Evolutionary conservation across 768 basidiomycete species (phyloP).

Genomic region (Amanita polypyramis): DNA sequence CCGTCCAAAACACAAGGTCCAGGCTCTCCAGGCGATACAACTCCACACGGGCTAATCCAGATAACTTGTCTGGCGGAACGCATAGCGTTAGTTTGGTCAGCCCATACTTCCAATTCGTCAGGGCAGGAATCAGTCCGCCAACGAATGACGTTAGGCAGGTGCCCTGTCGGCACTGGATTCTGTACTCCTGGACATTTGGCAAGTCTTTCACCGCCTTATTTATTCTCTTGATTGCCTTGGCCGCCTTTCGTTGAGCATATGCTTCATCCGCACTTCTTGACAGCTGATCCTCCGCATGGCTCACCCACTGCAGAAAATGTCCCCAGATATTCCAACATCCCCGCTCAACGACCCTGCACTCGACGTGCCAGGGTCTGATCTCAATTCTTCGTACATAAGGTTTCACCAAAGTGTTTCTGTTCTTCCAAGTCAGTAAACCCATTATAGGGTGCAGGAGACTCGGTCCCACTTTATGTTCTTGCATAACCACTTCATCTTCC

Average conservation of each 20-base stretch:
- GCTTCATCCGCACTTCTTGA: constrained; percentile 22
- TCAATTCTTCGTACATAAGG: constrained; percentile 22
- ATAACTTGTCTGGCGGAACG: constrained; percentile 27
- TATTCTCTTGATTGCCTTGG: constrained; percentile 25
- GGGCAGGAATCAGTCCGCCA: constrained; percentile 24
- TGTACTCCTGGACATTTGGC: constrained; percentile 24
- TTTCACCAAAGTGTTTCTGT: constrained; percentile 19
- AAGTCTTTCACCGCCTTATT: constrained; percentile 22
- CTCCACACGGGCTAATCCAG: constrained; percentile 20
- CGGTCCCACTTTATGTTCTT: constrained; percentile 14
- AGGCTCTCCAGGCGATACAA: constrained; percentile 27
- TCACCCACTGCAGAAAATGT: constrained; percentile 16
- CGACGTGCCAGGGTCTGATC: constrained; percentile 32
- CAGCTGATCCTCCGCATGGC: constrained; percentile 11
- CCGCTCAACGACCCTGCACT: constrained; percentile 21
- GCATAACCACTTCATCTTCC: constrained; percentile 14
- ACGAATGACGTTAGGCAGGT: constrained; percentile 26
- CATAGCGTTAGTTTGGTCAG: constrained; percentile 26
- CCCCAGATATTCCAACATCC: constrained; percentile 19
- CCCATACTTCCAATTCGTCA: constrained; percentile 20
- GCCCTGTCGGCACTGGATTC: constrained; percentile 29
- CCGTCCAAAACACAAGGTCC: constrained; percentile 25
- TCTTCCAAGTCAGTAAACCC: neutral
- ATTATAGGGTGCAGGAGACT: neutral
- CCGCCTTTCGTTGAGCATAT: constrained; percentile 21